Evolutionary conservation across 139 green algal species (phyloP), one percentile per base, ranked within the genome.

Genomic region (Limnomonas spitsbergensis): DNA sequence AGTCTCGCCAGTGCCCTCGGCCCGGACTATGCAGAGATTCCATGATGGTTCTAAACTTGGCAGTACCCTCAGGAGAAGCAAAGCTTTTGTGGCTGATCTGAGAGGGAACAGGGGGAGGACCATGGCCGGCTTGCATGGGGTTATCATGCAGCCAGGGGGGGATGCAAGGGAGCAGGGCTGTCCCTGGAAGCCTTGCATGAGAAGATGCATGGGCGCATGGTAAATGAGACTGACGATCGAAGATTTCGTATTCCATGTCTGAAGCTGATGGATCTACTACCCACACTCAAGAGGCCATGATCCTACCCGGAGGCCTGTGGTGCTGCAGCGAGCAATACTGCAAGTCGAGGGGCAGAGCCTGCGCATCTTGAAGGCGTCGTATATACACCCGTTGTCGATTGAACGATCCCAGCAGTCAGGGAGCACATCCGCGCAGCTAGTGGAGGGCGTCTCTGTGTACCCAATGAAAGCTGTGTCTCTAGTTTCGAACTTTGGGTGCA

Each of bases 61-160:
- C n/a, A 1, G 79, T 83, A 56, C 77, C 79, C 7, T 73, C 42
- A 6, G 47, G 31, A 0, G 66, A 73, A 2, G 73, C 79, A 2
- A 29, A 74, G 40, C 79, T 71, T 6, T 29, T 73, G 20, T 73
- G 66, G 4, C 35, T 38, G 24, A 73, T 40, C 3, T 73, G 66
- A 35, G 38, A 73, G 6, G 66, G 35, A 38, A 52, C 3, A 40
- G 35, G 35, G 7, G 35, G 66, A 24, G 29, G 37, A 36, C 31
- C 39, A 78, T 52, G 20, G 14, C 20, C 20, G 20, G 14, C 14
- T 47, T 29, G 20, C 14, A 20, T 14, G 20, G 14, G 14, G 14
- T 61, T 14, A 61, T 29, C 20, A 29, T 61, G 47, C 20, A 20
- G 20, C 14, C 14, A 29, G 14, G 47, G 47, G 14, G 47, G 47